Conservation (phyloP, 108 stramenopile species). For the Pseudonitzschia multiseries region DNA sequence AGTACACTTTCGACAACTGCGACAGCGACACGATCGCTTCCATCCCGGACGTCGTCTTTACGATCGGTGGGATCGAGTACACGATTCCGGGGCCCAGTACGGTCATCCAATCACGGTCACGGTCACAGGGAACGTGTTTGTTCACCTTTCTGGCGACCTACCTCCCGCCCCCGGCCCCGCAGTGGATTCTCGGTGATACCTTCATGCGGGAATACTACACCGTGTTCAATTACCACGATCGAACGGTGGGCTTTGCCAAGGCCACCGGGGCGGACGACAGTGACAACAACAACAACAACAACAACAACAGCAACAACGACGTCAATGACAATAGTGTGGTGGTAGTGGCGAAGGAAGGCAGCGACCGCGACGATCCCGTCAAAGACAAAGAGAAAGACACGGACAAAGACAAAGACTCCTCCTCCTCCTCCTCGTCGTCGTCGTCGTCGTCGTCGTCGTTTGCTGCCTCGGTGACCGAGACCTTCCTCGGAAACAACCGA, state of each 20-base stretch:
- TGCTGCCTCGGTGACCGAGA: neutral
- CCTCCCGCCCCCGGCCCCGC: conserved; percentile 64
- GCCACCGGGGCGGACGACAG: neutral
- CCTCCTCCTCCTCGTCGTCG: no score
- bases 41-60: conserved; percentile 78
- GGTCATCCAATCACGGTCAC: no score
- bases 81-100: conserved; percentile 72
- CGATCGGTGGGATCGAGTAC: conserved; percentile 77
- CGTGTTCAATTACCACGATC: conserved; percentile 89
- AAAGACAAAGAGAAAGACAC: neutral
- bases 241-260: conserved; percentile 88
- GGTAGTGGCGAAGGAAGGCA: no score
- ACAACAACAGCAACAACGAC: no score
- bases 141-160: conserved; percentile 97
- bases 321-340: neutral
- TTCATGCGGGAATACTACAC: conserved; percentile 99
- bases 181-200: conserved; percentile 98
- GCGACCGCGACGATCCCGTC: no score
- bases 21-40: conserved; percentile 66
- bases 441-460: no score
- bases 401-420: neutral
- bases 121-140: conserved; percentile 80
- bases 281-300: no score
- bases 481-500: neutral
- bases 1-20: conserved; percentile 93